These are phyloP conservation scores for Vitis hybrid DNA, from an alignment of 177 flowering plant species.

Conservation along the genomic window DNA sequence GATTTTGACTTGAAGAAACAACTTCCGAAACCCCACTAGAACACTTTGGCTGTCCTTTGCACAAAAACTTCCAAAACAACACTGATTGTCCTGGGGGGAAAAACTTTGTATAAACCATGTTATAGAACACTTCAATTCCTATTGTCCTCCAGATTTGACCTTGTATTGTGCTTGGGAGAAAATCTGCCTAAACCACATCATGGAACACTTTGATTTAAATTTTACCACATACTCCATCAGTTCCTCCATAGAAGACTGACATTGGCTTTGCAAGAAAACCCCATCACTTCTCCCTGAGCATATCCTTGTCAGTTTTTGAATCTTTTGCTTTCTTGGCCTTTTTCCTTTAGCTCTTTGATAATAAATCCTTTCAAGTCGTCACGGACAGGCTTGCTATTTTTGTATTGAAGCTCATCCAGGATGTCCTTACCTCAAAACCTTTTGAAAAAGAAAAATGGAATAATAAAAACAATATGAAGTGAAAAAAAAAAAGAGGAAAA, in stretches of 20 bases:
- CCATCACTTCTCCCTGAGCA: slow-evolving; percentile 5
- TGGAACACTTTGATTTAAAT: slow-evolving; percentile 3
- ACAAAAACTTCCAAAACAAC: too few species aligned
- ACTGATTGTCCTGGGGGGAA: too few species aligned
- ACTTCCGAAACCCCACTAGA: too few species aligned
- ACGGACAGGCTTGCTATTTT: background rate
- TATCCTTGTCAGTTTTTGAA: background rate
- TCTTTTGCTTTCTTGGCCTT: background rate
- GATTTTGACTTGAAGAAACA: too few species aligned
- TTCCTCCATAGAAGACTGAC: background rate
- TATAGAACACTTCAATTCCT: too few species aligned
- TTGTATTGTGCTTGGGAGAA: too few species aligned
- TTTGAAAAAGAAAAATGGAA: too few species aligned
- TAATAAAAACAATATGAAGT: too few species aligned
- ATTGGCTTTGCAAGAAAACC: background rate
- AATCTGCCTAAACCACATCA: slow-evolving; percentile 10
- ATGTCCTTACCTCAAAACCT: background rate
- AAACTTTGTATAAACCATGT: too few species aligned
- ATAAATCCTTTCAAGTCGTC: background rate
- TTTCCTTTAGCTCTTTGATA: background rate
- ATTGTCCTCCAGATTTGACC: too few species aligned
- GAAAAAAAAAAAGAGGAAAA: too few species aligned
- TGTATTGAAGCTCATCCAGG: background rate
- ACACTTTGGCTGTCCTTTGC: too few species aligned
- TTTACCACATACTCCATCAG: slow-evolving; percentile 3